Evolutionary conservation across 805 yeast species (phyloP).

Genomic region (Candida caryicola): DNA sequence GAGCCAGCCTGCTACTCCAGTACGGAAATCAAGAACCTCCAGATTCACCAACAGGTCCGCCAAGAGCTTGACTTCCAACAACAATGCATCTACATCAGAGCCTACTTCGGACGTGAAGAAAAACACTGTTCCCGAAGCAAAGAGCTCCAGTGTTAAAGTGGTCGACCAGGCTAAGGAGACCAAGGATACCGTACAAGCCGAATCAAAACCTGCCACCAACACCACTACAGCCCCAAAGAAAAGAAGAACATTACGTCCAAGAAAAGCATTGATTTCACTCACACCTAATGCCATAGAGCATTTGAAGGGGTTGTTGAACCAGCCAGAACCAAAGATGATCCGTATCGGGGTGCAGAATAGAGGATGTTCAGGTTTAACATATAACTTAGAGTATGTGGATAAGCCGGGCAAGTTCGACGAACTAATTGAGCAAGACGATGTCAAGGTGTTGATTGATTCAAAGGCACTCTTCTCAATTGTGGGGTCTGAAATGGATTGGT

Average conservation of each 20-base stretch:
- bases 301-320: slow-evolving; percentile 60
- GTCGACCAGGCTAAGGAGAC: slow-evolving; percentile 7
- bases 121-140: slow-evolving; percentile 7
- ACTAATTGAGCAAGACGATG: slow-evolving; percentile 88
- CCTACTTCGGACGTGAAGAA: slow-evolving; percentile 4
- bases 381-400: slow-evolving; percentile 85
- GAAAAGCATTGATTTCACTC: slow-evolving; percentile 85
- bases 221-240: slow-evolving; percentile 19
- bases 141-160: slow-evolving; percentile 4
- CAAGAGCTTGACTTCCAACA: slow-evolving; percentile 8
- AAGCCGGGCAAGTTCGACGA: slow-evolving; percentile 96
- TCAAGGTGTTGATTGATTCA: slow-evolving; percentile 88
- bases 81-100: slow-evolving; percentile 4
- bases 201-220: slow-evolving; percentile 4
- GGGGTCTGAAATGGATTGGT: slow-evolving; percentile 98
- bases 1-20: slow-evolving; percentile 12
- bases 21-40: slow-evolving; percentile 34
- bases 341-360: slow-evolving; percentile 93
- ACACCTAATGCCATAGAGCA: slow-evolving; percentile 75
- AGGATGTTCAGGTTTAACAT: slow-evolving; percentile 95
- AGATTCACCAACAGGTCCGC: slow-evolving; percentile 18
- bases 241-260: slow-evolving; percentile 73
- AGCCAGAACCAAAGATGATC: slow-evolving; percentile 85
- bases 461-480: slow-evolving; percentile 94
- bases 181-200: slow-evolving; percentile 3